A percentile compares a stretch with the other conserved stretches of the same genome.
phyloP scores from a whole-genome alignment of 2,329 filamentous ascomycete genomes.

The Atkinsonella texensis region DNA sequence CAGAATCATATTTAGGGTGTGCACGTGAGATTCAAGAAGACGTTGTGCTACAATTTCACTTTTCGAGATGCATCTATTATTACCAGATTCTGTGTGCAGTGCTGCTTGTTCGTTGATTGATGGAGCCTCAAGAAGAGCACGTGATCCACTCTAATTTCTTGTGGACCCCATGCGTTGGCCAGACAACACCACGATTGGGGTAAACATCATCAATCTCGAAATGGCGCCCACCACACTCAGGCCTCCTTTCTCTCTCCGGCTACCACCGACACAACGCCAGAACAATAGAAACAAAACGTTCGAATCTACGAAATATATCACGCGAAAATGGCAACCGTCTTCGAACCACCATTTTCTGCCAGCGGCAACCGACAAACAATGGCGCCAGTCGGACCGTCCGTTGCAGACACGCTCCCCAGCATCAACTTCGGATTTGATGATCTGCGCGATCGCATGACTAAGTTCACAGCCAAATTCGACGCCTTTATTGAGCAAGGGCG shows the following conservation, averaged over 20 bases:
- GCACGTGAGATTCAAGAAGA: neutral
- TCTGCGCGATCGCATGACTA: constrained; percentile 85
- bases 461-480: constrained; percentile 84
- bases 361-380: constrained; percentile 47
- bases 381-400: constrained; percentile 47
- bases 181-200: constrained; percentile 1
- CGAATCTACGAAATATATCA: neutral
- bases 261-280: neutral
- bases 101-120: neutral
- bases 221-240: no score
- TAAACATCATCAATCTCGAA: constrained; percentile 5
- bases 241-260: no score
- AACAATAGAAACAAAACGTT: neutral
- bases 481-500: constrained; percentile 86
- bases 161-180: neutral
- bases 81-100: neutral
- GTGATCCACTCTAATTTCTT: constrained; percentile 8
- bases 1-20: neutral
- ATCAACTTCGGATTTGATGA: constrained; percentile 97
- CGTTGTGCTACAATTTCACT: neutral
- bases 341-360: constrained; percentile 58
- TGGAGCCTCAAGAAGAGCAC: constrained; percentile 7
- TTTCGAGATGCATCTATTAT: neutral
- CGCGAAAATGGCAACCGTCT: constrained; percentile 42
- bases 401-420: constrained; percentile 69